Percentiles rank a stretch among this genome's conserved stretches.
These are phyloP conservation scores for Penicillium sp. DNA, from an alignment of 2,329 filamentous ascomycete species.

Conservation along the genomic window DNA sequence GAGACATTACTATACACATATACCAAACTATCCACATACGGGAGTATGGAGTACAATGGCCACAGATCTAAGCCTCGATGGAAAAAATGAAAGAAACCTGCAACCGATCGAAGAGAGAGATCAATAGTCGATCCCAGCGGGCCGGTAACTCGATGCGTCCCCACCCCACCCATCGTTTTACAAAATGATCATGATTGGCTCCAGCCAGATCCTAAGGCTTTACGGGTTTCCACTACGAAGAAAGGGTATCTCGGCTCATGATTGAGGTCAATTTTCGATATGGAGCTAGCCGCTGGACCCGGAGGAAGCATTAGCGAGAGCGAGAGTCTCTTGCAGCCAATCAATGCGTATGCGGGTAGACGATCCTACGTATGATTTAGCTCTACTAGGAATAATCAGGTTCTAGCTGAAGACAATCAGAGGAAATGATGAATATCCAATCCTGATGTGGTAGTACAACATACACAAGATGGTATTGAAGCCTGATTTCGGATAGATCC, in stretches of 20 bases:
- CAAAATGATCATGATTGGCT: conserved; percentile 2
- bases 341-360: background rate
- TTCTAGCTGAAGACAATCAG: background rate
- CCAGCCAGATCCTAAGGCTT: background rate
- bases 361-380: background rate
- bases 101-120: background rate
- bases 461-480: background rate
- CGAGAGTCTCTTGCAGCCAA: background rate
- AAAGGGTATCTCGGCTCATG: background rate
- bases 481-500: conserved; percentile 13
- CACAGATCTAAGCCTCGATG: background rate
- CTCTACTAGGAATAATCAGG: background rate
- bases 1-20: background rate
- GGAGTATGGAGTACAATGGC: background rate
- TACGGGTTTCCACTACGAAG: conserved; percentile 12
- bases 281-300: conserved; percentile 10
- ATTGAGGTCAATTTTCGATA: background rate
- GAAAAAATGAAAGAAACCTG: background rate
- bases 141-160: background rate
- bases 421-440: too few species aligned
- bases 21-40: background rate
- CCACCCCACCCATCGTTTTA: background rate
- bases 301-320: background rate
- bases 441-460: background rate
- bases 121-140: conserved; percentile 1